Conservation (phyloP, 306 rosid genomes). For the Arachis stenosperma region DNA sequence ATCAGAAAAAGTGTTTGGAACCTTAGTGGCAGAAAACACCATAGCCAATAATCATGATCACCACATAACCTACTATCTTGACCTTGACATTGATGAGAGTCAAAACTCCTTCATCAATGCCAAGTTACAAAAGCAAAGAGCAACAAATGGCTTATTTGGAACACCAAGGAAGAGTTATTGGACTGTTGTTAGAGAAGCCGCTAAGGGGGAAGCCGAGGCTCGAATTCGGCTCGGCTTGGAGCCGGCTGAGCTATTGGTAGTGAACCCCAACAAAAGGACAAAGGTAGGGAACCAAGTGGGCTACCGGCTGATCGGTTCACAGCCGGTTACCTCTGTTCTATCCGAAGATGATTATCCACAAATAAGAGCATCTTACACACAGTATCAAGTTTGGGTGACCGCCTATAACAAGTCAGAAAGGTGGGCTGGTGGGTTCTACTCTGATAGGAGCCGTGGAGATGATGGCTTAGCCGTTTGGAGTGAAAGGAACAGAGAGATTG, state of each 20-base stretch:
- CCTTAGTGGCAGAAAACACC: slow-evolving; percentile 69
- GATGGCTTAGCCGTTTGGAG: slow-evolving; percentile 89
- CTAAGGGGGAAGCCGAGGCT: slow-evolving; percentile 66
- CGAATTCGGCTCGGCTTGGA: slow-evolving; percentile 61
- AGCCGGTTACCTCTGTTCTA: slow-evolving; percentile 60
- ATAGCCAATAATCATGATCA: slow-evolving; percentile 79
- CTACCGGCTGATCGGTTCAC: slow-evolving; percentile 68
- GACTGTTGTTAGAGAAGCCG: slow-evolving; percentile 61
- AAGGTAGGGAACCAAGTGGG: slow-evolving; percentile 73
- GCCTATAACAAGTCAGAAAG: slow-evolving; percentile 78
- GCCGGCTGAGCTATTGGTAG: slow-evolving; percentile 63
- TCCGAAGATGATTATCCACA: slow-evolving; percentile 75
- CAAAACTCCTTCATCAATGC: slow-evolving; percentile 69
- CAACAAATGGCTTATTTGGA: neutral
- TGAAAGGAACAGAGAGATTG: slow-evolving; percentile 73
- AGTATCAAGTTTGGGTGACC: slow-evolving; percentile 81
- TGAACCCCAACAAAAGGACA: slow-evolving; percentile 69
- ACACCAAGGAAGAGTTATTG: slow-evolving; percentile 81
- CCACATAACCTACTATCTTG: slow-evolving; percentile 69
- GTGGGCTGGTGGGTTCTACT: slow-evolving; percentile 85
- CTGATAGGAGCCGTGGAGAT: slow-evolving; percentile 82
- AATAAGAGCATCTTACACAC: slow-evolving; percentile 68
- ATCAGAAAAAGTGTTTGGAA: slow-evolving; percentile 51
- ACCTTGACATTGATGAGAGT: slow-evolving; percentile 74
- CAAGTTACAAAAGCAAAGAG: slow-evolving; percentile 47